A percentile compares a stretch with the other conserved stretches of the same genome.
phyloP scores from a whole-genome alignment of 2,329 filamentous ascomycete genomes.

The Periglandula ipomoeae region DNA sequence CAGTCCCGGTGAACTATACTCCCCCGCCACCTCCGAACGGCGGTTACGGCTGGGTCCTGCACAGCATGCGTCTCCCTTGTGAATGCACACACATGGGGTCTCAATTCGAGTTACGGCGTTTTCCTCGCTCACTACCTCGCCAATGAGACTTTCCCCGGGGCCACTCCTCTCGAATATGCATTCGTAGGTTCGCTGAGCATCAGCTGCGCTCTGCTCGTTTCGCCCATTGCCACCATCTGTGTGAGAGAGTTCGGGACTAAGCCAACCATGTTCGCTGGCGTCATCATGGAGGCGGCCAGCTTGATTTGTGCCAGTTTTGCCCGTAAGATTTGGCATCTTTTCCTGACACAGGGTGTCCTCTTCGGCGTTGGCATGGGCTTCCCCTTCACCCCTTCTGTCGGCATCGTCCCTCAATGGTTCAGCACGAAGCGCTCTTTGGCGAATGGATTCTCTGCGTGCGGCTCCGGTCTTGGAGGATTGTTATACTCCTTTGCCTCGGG shows the following conservation, averaged over 20 bases:
- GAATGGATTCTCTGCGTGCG: constrained; percentile 59
- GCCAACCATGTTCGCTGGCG: constrained; percentile 53
- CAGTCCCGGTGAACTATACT: background rate
- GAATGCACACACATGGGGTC: constrained; percentile 66
- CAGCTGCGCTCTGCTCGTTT: constrained; percentile 49
- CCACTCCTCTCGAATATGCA: constrained; percentile 59
- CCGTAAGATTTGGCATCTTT: constrained; percentile 61
- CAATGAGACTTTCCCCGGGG: constrained; percentile 51
- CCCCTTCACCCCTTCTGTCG: constrained; percentile 59
- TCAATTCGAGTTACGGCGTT: constrained; percentile 46
- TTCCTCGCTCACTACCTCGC: constrained; percentile 50
- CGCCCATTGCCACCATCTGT: constrained; percentile 55
- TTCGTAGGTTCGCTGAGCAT: constrained; percentile 53
- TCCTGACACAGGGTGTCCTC: constrained; percentile 63
- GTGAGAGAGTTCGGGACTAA: constrained; percentile 55
- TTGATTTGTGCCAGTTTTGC: constrained; percentile 65
- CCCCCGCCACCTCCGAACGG: constrained; percentile 42
- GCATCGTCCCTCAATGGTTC: constrained; percentile 68
- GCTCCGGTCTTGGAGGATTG: constrained; percentile 66
- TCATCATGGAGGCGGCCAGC: constrained; percentile 52
- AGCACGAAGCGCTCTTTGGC: constrained; percentile 57
- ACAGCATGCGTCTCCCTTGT: constrained; percentile 34
- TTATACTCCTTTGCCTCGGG: constrained; percentile 59
- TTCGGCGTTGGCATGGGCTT: constrained; percentile 77
- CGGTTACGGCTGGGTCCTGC: constrained; percentile 45